Evolutionary conservation across 2,329 filamentous ascomycete genomes (phyloP), one percentile per base, ranked within the genome.

Genomic region (Exserohilum rostratum): DNA sequence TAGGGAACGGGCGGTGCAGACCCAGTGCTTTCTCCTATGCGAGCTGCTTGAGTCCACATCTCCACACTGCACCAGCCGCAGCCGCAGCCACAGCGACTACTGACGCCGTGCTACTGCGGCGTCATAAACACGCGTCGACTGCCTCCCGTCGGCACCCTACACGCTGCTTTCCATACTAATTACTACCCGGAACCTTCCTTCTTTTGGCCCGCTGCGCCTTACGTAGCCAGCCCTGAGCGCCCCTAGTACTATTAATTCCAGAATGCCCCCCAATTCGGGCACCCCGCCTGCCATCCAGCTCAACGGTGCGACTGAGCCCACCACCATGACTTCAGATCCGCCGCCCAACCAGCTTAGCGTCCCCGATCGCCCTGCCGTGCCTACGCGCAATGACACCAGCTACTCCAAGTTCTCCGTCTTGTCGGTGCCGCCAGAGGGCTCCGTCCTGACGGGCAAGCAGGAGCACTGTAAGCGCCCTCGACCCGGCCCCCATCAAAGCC

Each of bases 381-480:
- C 47, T 27, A 53, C 18, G 46, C 64, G 43, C 64, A 71, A 42
- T 64, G 70, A 75, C 58, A 72, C 71, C 29, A 70, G 57, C 55
- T 71, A 66, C 46, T 72, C 71, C 40, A 75, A 74, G 60, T 63
- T 71, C 37, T 80, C 79, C n/a, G 74, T 66, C 35, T 68, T 73
- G 55, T 81, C 80, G 22, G 70, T 78, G 50, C 80, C 82, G 44
- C 81, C 81, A n/a, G 78, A 81, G 30, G 83, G 83, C 18, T 83
- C 84, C 45, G 78, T 88, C 61, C 79, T 99, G 72, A 96, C 93
- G 0, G 95, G 95, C 64, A 98, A 97, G 79, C 93, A 99, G 83
- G 95, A 99, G 76, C 95, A 99, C 76, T 99, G 92, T 96, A 76
- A 68, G 88, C 56, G 34, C 34, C 46, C 22, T 4, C 22, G n/a